Base-by-base conservation (phyloP, 352 stramenopile species). In the Globisporangium spiculum region DNA sequence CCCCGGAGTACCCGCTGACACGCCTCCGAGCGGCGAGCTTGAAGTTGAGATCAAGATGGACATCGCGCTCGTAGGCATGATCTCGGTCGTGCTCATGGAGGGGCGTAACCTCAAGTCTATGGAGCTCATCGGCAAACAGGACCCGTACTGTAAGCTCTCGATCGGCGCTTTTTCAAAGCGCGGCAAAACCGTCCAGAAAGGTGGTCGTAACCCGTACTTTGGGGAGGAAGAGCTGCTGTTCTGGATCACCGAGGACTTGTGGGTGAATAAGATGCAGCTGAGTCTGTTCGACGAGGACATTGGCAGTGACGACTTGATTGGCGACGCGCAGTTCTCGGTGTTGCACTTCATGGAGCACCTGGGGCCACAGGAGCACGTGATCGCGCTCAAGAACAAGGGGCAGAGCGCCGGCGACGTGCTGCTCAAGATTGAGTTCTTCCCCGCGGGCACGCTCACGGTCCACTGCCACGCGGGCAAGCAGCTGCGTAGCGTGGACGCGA, bases 161-260 rank as follows among this genome's bases (percentile, higher is more conserved):
- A 79, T 97, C 27, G 86, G 81, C 4, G 63, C 79, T 12, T 89
- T 88, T 55, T 81, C 72, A 2, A 90, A 95, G n/a, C 84, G 84
- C 3, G 75, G 85, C 67, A 94, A 90, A 68, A 93, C 85, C 0
- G 57, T 91, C 26, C 68, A 82, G 18, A 91, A 90, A 67, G 87
- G 93, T 1, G 93, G 94, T 4, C 89, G 80, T 1, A 91, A 97
- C 20, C 94, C 93, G 3, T 97, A 96, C 53, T 98, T 98, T 76
- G 78, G 81, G 6, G 91, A 97, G 63, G 94, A 98, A 69, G 82
- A 98, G 55, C 59, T 98, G 18, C 77, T 95, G 5, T 92, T 98
- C 53, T 98, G 91, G 90, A 86, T 98, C 68, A 90, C 90, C 7
- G 80, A 90, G n/a, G 84, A 95, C n/a, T 76, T 93, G 18, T 98